Evolutionary conservation across 2,329 filamentous ascomycete species (phyloP), one percentile per base, ranked within the genome.

Genomic region (Fusarium virguliforme): DNA sequence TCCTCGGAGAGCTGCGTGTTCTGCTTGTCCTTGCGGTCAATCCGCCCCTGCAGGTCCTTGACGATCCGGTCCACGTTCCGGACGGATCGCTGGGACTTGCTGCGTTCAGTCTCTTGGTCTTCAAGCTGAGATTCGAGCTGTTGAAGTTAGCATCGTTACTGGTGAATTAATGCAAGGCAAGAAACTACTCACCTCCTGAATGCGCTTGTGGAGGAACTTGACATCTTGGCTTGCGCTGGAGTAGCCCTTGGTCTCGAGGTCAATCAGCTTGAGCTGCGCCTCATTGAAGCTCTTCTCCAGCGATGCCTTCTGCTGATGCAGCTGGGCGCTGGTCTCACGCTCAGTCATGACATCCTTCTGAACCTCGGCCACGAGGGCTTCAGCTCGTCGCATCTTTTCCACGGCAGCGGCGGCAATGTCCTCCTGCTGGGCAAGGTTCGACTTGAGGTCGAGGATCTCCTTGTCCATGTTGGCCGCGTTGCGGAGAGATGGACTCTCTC

Each of bases 211-310:
- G 76, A 98, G 83, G 84, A 98, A 98, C 77, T 96, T 92, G 74
- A 98, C 94, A 81, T 98, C 95, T 76, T 97, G 94, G 80, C 95
- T 97, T 26, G 93, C 93, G 72, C 92, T 97, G 22, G 95, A 96
- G 83, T 97, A 98, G 59, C 95, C 94, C 85, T 98, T 98, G 46
- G 96, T 98, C 84, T 99, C 95, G 8, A 98, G 87, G 79, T 98
- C 96, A 58, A 99, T 92, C 62, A 97, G 89, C 77, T 91, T 91
- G 59, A 98, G 88, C 81, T 98, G 95, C 28, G 95, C 87, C 80
- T 99, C 95, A 80, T 95, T 97, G 56, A 97, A 85, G 60, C 89
- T 90, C 85, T 97, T 98, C 84, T 98, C 96, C 43, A 99, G 85
- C 1, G 88, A 88, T 4, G 93, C 93, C 84, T 98, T 98, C 73